phyloP scores from a whole-genome alignment of 192 early-diverging fungal species.

The Linnemannia schmuckeri region DNA sequence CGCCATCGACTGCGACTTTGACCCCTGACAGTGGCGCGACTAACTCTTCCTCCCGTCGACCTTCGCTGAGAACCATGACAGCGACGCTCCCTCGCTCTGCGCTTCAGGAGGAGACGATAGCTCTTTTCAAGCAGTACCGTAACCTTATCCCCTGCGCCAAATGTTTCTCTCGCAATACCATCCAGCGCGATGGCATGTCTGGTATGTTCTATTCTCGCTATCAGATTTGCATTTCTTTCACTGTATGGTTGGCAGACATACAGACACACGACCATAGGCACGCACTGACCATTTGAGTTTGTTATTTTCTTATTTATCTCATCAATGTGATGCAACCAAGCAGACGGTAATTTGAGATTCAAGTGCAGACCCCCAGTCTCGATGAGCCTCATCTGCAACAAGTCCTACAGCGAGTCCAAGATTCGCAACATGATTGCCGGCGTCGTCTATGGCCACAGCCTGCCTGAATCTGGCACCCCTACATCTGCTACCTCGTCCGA shows the following conservation, averaged over 20 bases:
- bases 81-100: conserved; percentile 43
- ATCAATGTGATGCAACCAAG: not conserved
- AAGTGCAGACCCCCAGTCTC: conserved; percentile 52
- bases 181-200: conserved; percentile 56
- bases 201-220: conserved; percentile 8
- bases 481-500: conserved; percentile 25
- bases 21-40: conserved; percentile 27
- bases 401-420: conserved; percentile 54
- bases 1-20: conserved; percentile 23
- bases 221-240: no score
- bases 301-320: not conserved
- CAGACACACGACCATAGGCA: no score
- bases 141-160: conserved; percentile 50
- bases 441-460: conserved; percentile 35
- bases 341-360: conserved; percentile 51
- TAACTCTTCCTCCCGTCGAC: conserved; percentile 26
- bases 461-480: conserved; percentile 31
- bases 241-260: no score
- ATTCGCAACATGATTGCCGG: conserved; percentile 53
- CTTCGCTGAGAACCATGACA: conserved; percentile 35
- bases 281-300: conserved; percentile 4
- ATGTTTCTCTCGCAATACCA: conserved; percentile 49
- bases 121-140: conserved; percentile 41
- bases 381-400: conserved; percentile 55
- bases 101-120: conserved; percentile 52